Base-by-base conservation (phyloP, 805 yeast species). In the Jamesozyma rosinii region DNA sequence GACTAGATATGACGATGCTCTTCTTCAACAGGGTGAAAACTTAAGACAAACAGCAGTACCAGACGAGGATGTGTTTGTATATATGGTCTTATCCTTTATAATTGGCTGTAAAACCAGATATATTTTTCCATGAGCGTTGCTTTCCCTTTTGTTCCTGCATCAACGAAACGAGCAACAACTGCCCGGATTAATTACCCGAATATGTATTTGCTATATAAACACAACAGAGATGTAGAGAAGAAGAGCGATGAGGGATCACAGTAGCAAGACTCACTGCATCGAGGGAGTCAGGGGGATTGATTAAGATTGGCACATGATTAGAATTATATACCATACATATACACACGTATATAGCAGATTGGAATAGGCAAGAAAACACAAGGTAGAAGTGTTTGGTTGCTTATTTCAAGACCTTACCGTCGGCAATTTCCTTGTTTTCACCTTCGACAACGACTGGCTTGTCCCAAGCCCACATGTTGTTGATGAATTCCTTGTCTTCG, bases 401-500 rank as follows among this genome's bases (percentile, higher is more conserved):
- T 38, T 81, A 89, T 79, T 90, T 90, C 74, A 88, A 81, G 57
- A 90, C 97, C 78, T 90, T 89, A 74, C 98, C 98, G 69, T 90
- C 98, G 54, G 83, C 95, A 59, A 90, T 83, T 74, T 85, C 95
- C 66, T 74, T 81, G 65, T 72, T 64, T 71, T 77, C 83, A 65
- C 95, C 96, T 65, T 81, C 71, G 64, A 82, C 74, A 45, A 67
- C 67, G 55, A 88, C 78, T 56, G 97, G 97, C 75, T 87, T 79
- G 69, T 90, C 98, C 97, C 97, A 90, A 57, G 97, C 95, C 82
- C 95, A 86, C 81, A 88, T 75, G 79, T 88, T 85, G 70, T 84
- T 75, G 59, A 92, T 68, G 63, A 86, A 85, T 51, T 74, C 84
- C 70, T 75, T 81, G 75, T 76, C 85, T 64, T 77, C 92, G 54